Evolutionary conservation across 768 basidiomycete species (phyloP), one percentile per base, ranked within the genome.

Genomic region (Agrocybe pediades): DNA sequence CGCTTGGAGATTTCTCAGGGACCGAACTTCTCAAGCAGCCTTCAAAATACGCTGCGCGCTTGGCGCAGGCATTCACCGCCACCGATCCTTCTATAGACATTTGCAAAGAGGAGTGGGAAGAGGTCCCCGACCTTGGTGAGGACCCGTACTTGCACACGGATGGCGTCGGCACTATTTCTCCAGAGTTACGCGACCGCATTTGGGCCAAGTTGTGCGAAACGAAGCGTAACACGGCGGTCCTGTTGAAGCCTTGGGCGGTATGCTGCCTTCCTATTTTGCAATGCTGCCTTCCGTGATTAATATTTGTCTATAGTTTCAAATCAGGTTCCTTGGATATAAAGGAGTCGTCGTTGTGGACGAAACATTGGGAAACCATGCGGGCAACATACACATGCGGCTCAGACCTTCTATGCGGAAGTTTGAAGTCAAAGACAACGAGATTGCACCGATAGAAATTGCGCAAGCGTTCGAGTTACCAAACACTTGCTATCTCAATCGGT

Each of bases 11-110:
- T 60, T 95, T 94, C 64, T 67, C 74, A 7, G 76, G 74, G 11
- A 76, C 68, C 0, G 51, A 65, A 1, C 68, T 86, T 9, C 70
- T 84, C 25, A 68, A 65, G 41, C 73, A 69, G 20, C 92, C 92
- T 2, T 91, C 92, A 6, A 90, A 89, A 67, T 90, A 83, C 60
- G 92, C 90, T 6, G 92, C 92, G 13, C 82, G 92, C 17, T 72
- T 94, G 53, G 86, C 88, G 6, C 92, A 92, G 69, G 88, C 89
- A 0, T 92, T 95, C 62, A 90, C 89, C 0, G 86, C 88, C 2
- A 95, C 92, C 1, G 85, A 90, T 56, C 81, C 85, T 0, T 88
- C 88, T 1, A 83, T 92, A 17, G 67, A 65, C 19, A 83, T 93
- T 45, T 53, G 57, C 6, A 68, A 67, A 2, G 56, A 74, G 41